These are phyloP conservation scores for Daphne laureola DNA, from an alignment of 441 rosid species.

Conservation along the genomic window DNA sequence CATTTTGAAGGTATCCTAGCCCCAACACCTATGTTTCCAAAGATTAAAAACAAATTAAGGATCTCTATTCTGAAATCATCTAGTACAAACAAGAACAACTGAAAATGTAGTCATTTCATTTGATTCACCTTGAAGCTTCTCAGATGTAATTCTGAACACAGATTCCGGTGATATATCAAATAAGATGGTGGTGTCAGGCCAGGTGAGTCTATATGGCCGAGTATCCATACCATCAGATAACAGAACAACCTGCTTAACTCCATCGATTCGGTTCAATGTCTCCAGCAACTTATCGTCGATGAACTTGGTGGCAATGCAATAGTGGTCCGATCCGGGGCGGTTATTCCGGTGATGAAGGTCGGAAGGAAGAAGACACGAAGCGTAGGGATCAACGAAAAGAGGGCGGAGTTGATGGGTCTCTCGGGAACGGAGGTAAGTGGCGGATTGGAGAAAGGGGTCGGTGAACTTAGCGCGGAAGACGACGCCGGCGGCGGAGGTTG, in stretches of 20 bases:
- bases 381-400: conserved; percentile 78
- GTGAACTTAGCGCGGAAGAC: conserved; percentile 31
- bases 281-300: conserved; percentile 75
- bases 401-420: conserved; percentile 58
- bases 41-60: neutral
- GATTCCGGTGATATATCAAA: conserved; percentile 71
- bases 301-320: conserved; percentile 74
- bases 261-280: conserved; percentile 52
- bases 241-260: conserved; percentile 87
- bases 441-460: conserved; percentile 57
- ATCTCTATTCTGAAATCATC: neutral
- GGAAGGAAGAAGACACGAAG: conserved; percentile 63
- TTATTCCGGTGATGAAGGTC: conserved; percentile 35
- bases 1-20: conserved; percentile 71
- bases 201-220: conserved; percentile 80
- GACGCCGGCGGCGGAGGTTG: no score
- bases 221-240: conserved; percentile 96
- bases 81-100: conserved; percentile 6
- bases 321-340: conserved; percentile 30
- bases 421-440: conserved; percentile 79
- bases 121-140: conserved; percentile 57
- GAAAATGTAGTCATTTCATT: no score
- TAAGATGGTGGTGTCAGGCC: conserved; percentile 79
- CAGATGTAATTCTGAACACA: conserved; percentile 47
- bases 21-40: conserved; percentile 60